Evolutionary conservation across 2,329 filamentous ascomycete genomes (phyloP), one percentile per base, ranked within the genome.

Genomic region (Penicillium psychrosexuale): DNA sequence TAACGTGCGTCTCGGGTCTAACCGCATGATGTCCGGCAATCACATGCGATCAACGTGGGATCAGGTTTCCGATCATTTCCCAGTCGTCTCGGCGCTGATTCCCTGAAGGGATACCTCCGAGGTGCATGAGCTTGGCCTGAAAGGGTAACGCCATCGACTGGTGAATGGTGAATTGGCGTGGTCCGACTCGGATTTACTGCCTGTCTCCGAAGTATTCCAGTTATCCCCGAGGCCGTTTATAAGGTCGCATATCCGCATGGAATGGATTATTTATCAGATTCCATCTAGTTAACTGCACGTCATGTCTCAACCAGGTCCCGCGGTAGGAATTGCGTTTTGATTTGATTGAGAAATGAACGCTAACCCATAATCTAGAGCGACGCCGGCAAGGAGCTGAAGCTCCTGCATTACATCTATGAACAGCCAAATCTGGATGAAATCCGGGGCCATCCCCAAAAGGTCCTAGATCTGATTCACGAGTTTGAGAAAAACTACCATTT

Each of bases 341-440:
- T 45, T 22, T 12, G 6, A 11, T 13, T 15, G 6, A 50, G 37
- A 17, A 27, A 33, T 27, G 19, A 43, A 43, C 6, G 28, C 27
- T 34, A 15, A 50, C 22, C 7, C 12, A 24, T 42, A 34, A 37
- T 24, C 3, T 39, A 69, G 68, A 56, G 55, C 17, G 83, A 90
- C 61, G 88, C 91, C 69, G 88, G 88, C 17, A 82, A 88, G 22
- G 89, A 93, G 68, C 83, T 87, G 55, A 85, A 89, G 63, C 80
- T 93, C 5, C 77, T 92, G 5, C 83, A 88, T 59, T 90, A 83
- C 67, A 77, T 93, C 52, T 87, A 86, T 69, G 75, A 72, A 51
- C 82, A 84, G 36, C 78, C 83, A 1, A 77, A 87, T 56, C 72
- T 89, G 28, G 81, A 86, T 3, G 75, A 84, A 48, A 80, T 91